Evolutionary conservation across 2,329 filamentous ascomycete genomes (phyloP).

Genomic region (Pseudopyricularia cyperi): DNA sequence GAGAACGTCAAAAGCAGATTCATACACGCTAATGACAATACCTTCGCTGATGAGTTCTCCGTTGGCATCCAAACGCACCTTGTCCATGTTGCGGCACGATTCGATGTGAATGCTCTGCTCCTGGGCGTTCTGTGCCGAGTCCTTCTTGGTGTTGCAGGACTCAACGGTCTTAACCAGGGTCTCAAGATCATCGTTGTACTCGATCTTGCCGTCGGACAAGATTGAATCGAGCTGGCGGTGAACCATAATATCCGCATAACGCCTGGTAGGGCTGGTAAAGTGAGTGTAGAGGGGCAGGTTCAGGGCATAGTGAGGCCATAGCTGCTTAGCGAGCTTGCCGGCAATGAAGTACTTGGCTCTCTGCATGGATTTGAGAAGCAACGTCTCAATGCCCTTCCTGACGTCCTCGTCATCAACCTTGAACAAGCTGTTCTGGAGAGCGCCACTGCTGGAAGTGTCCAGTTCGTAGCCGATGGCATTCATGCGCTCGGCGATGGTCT

Average conservation of each 20-base stretch:
- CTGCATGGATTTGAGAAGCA: slow-evolving; percentile 89
- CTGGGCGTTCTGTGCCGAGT: slow-evolving; percentile 92
- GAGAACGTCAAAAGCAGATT: slow-evolving; percentile 94
- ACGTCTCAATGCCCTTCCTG: slow-evolving; percentile 94
- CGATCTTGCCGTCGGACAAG: slow-evolving; percentile 66
- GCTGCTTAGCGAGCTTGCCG: slow-evolving; percentile 62
- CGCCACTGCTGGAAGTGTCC: slow-evolving; percentile 78
- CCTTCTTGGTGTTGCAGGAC: slow-evolving; percentile 97
- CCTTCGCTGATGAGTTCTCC: slow-evolving; percentile 91
- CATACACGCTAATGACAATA: slow-evolving; percentile 93
- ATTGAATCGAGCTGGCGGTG: slow-evolving; percentile 87
- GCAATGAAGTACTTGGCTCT: slow-evolving; percentile 91
- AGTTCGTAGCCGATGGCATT: slow-evolving; percentile 79
- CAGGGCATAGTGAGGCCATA: slow-evolving; percentile 79
- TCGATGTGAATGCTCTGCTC: slow-evolving; percentile 99
- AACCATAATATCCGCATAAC: slow-evolving; percentile 89
- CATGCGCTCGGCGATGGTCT: slow-evolving; percentile 90
- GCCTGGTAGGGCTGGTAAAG: slow-evolving; percentile 88
- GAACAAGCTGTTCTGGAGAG: slow-evolving; percentile 89
- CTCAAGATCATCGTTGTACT: slow-evolving; percentile 84
- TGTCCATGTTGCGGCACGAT: slow-evolving; percentile 91
- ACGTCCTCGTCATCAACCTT: slow-evolving; percentile 79
- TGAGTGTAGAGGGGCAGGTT: slow-evolving; percentile 94
- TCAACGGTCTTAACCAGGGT: slow-evolving; percentile 83
- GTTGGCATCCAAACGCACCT: slow-evolving; percentile 71